Conservation (phyloP, 306 rosid genomes). For the Glycyrrhiza uralensis region DNA sequence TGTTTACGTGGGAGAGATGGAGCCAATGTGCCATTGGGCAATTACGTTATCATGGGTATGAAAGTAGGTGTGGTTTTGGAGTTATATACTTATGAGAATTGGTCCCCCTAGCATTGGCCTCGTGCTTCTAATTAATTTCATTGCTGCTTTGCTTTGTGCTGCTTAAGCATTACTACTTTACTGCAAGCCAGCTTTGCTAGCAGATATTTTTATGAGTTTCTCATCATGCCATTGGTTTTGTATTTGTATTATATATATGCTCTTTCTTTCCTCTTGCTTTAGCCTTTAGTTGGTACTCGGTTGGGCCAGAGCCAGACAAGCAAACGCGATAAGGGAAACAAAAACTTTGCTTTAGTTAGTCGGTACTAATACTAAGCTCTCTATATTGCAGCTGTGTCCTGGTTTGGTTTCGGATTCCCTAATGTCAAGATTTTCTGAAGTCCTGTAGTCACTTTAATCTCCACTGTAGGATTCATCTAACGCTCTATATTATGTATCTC, state of each 20-base stretch:
- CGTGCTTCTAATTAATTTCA: background rate
- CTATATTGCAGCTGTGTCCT: background rate
- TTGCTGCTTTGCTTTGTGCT: background rate
- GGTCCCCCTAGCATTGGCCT: conserved; percentile 21
- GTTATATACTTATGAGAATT: background rate
- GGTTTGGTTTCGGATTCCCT: too few relatives aligned
- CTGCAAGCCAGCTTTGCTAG: conserved; percentile 20
- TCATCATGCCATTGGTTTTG: conserved; percentile 12
- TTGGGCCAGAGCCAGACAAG: conserved; percentile 7
- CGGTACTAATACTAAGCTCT: too few relatives aligned
- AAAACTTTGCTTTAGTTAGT: background rate
- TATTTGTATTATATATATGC: conserved; percentile 7
- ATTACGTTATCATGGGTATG: background rate
- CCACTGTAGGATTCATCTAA: too few relatives aligned
- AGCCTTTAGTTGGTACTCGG: conserved; percentile 24
- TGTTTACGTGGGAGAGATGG: background rate
- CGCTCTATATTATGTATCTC: too few relatives aligned
- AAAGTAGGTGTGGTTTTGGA: background rate
- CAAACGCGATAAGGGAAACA: background rate
- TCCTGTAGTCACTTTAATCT: too few relatives aligned
- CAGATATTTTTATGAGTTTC: background rate
- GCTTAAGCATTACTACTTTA: background rate
- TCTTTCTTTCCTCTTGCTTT: background rate
- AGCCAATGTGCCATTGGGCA: background rate
- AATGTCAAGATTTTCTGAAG: too few relatives aligned